These are phyloP conservation scores for Mortierella polycephala DNA, from an alignment of 371 early-diverging fungal genomes.

Conservation along the genomic window DNA sequence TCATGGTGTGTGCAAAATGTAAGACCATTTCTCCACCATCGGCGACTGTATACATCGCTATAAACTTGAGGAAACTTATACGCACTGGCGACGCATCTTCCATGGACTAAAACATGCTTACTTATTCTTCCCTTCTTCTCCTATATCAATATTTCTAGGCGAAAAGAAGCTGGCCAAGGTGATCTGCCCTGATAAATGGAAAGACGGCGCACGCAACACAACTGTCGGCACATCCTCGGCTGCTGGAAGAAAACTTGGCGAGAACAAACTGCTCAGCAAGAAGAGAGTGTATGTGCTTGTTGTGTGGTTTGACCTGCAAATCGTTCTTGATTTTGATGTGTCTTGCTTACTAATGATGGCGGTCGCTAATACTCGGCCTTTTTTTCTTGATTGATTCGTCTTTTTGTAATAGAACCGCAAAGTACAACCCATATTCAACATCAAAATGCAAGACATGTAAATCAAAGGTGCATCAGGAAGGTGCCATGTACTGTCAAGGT, in stretches of 20 bases:
- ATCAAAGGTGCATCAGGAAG: constrained; percentile 45
- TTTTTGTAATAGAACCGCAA: constrained; percentile 35
- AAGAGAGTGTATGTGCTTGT: constrained; percentile 40
- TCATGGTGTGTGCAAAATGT: constrained; percentile 52
- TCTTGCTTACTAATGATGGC: too few relatives aligned
- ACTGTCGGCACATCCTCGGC: constrained; percentile 41
- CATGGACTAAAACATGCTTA: background rate
- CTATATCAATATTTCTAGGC: constrained; percentile 14
- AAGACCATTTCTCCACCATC: constrained; percentile 1
- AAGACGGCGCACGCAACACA: constrained; percentile 51
- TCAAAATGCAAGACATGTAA: constrained; percentile 54
- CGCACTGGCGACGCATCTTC: background rate
- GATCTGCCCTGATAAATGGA: constrained; percentile 51
- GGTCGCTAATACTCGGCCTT: constrained; percentile 1
- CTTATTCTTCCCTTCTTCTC: background rate
- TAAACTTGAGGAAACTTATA: background rate
- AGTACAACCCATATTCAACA: constrained; percentile 51
- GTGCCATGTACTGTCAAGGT: constrained; percentile 54
- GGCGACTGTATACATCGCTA: background rate
- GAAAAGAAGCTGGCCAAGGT: constrained; percentile 54
- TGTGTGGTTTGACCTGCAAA: background rate
- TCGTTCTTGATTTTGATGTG: background rate
- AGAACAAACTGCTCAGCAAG: constrained; percentile 53
- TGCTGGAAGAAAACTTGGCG: constrained; percentile 45
- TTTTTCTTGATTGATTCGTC: background rate